Conservation (phyloP, 2,329 filamentous ascomycete species). For the Golovinomyces cichoracearum region DNA sequence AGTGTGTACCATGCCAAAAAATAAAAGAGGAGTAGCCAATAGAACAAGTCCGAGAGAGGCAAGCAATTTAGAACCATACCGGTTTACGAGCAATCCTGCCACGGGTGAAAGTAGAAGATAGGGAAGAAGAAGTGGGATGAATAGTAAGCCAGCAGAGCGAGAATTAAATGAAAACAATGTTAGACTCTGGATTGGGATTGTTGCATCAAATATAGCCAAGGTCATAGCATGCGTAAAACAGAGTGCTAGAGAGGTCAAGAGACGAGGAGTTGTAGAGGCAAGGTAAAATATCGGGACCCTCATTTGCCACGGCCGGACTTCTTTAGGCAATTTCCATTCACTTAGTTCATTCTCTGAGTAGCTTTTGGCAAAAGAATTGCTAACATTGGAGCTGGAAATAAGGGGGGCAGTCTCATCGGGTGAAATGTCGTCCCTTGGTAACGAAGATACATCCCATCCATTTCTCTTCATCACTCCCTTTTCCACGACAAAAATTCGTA, state of each 20-base stretch:
- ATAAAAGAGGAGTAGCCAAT: conserved; percentile 10
- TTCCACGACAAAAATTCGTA: conserved; percentile 35
- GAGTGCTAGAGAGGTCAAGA: conserved; percentile 18
- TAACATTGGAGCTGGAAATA: background rate
- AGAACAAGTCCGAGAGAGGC: conserved; percentile 14
- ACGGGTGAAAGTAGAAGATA: conserved; percentile 16
- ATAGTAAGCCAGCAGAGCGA: conserved; percentile 17
- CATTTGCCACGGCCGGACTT: conserved; percentile 18
- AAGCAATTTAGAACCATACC: conserved; percentile 15
- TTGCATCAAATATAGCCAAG: conserved; percentile 18
- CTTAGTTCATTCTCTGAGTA: background rate
- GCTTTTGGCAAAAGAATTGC: no score
- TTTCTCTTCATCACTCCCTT: conserved; percentile 26
- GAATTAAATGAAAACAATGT: conserved; percentile 17
- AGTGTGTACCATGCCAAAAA: conserved; percentile 19
- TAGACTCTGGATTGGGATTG: conserved; percentile 17
- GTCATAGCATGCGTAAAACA: conserved; percentile 20
- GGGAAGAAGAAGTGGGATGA: conserved; percentile 17
- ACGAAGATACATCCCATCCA: background rate
- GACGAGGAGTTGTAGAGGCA: conserved; percentile 18
- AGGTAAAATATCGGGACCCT: conserved; percentile 23
- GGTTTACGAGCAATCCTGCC: conserved; percentile 17
- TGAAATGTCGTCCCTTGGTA: conserved; percentile 3
- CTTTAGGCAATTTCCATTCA: conserved; percentile 20
- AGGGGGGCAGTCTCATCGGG: conserved; percentile 8